These are phyloP conservation scores for Cryoendolithus antarcticus DNA, from an alignment of 2,329 filamentous ascomycete species.

Conservation along the genomic window DNA sequence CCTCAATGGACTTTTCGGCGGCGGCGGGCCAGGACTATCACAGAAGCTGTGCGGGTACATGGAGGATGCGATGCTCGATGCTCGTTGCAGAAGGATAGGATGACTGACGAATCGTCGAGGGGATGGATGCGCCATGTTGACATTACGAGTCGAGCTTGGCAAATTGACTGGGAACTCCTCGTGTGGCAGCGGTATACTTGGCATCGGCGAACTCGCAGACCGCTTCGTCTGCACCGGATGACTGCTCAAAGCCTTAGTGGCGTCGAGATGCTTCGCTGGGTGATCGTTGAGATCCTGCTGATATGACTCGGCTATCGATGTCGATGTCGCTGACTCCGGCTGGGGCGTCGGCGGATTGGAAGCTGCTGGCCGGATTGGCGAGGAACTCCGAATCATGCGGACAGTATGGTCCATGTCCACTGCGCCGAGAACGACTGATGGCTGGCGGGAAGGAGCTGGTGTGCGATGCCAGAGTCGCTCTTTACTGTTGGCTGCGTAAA, in stretches of 20 bases:
- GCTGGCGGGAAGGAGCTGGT: slow-evolving; percentile 6
- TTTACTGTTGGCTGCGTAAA: slow-evolving; percentile 5
- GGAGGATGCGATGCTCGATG: slow-evolving; percentile 20
- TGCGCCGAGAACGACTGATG: slow-evolving; percentile 3
- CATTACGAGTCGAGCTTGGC: slow-evolving; percentile 13
- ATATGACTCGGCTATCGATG: slow-evolving; percentile 14
- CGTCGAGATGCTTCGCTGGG: slow-evolving; percentile 12
- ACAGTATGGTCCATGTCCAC: slow-evolving; percentile 1
- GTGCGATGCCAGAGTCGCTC: slow-evolving; percentile 5
- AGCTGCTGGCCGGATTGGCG: slow-evolving; percentile 17
- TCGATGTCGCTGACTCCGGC: slow-evolving; percentile 15
- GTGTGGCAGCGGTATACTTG: slow-evolving; percentile 14
- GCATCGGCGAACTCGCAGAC: slow-evolving; percentile 2
- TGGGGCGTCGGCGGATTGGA: slow-evolving; percentile 20
- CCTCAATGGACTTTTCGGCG: slow-evolving; percentile 22
- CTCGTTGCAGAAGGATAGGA: slow-evolving; percentile 17
- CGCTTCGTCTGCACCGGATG: slow-evolving; percentile 9
- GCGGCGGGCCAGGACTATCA: slow-evolving; percentile 23
- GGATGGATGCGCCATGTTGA: slow-evolving; percentile 19
- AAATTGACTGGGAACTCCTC: slow-evolving; percentile 19
- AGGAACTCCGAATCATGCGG: slow-evolving; percentile 8
- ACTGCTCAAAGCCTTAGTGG: slow-evolving; percentile 11
- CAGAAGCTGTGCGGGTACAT: slow-evolving; percentile 16
- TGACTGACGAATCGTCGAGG: slow-evolving; percentile 19
- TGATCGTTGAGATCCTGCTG: slow-evolving; percentile 11